Conservation (phyloP, 139 green algal species). For the Klebsormidium nitens region DNA sequence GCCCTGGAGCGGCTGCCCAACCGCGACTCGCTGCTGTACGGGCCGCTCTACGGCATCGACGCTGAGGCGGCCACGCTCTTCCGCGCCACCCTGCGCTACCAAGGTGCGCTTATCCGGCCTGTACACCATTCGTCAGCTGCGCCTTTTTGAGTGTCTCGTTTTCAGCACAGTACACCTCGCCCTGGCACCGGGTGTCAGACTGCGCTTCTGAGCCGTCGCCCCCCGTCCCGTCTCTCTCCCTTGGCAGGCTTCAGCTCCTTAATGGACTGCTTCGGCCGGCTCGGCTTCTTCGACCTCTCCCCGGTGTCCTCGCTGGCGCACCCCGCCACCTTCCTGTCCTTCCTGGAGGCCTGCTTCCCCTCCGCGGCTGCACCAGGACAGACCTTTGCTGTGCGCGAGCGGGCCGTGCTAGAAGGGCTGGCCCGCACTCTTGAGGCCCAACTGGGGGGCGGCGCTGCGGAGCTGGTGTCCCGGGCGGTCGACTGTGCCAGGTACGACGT, state of each 20-base stretch:
- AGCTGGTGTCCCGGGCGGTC: too few species aligned
- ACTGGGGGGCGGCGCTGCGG: too few species aligned
- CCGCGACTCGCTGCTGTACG: constrained; percentile 23
- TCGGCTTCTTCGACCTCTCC: constrained; percentile 5
- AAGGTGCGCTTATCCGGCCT: constrained; percentile 4
- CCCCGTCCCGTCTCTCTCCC: neutral
- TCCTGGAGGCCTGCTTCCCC: neutral
- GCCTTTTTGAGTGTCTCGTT: too few species aligned
- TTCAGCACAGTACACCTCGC: too few species aligned
- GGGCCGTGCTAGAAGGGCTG: neutral
- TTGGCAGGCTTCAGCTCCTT: constrained; percentile 7
- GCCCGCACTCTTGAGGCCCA: neutral
- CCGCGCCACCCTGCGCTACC: constrained; percentile 22
- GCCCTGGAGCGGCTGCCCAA: constrained; percentile 23
- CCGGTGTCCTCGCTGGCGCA: neutral
- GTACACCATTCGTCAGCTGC: too few species aligned
- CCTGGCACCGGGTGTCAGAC: neutral
- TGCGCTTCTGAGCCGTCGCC: neutral
- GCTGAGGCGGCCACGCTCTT: constrained; percentile 16
- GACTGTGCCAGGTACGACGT: too few species aligned
- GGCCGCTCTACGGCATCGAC: constrained; percentile 14
- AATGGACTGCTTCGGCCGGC: neutral
- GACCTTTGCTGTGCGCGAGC: neutral
- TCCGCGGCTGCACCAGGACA: neutral
- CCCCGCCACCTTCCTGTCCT: neutral